Percentiles rank a stretch among this genome's conserved stretches.
phyloP scores from a whole-genome alignment of 208 protist species.

The Lotmaria passim region DNA sequence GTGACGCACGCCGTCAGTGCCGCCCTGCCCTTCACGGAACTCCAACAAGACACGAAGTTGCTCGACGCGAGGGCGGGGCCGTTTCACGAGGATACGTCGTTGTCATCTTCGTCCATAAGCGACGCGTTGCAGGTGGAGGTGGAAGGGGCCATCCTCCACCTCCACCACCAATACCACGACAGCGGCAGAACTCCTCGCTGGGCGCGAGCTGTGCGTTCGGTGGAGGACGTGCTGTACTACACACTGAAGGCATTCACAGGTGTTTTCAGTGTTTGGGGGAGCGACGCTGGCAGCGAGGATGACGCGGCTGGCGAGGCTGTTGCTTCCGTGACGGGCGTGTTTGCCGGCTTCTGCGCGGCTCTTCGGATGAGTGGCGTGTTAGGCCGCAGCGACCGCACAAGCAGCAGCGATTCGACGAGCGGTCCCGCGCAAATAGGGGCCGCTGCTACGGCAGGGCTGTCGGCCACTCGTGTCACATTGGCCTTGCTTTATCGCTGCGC shows the following conservation, averaged over 20 bases:
- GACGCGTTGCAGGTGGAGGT: slow-evolving; percentile 1
- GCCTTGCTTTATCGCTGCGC: slow-evolving; percentile 20
- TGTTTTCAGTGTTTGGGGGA: background rate
- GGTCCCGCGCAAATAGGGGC: background rate
- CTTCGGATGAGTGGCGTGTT: slow-evolving; percentile 31
- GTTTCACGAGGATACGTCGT: too few relatives aligned
- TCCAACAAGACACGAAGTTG: background rate
- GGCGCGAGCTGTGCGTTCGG: background rate
- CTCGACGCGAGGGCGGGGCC: background rate
- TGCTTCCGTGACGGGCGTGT: slow-evolving; percentile 25
- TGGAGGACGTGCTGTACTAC: slow-evolving; percentile 18
- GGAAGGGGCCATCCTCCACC: slow-evolving; percentile 22
- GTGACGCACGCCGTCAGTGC: slow-evolving; percentile 22
- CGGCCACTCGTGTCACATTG: background rate
- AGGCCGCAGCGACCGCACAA: too few relatives aligned
- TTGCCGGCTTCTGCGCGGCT: slow-evolving; percentile 27
- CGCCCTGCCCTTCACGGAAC: background rate
- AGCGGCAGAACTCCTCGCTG: background rate
- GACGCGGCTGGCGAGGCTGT: slow-evolving; percentile 12
- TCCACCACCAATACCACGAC: slow-evolving; percentile 4
- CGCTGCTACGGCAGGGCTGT: background rate
- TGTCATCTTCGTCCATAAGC: background rate
- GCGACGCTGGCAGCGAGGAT: background rate
- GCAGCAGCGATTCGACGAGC: background rate
- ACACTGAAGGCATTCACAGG: slow-evolving; percentile 7